A percentile compares a stretch with the other conserved stretches of the same genome.
phyloP scores from a whole-genome alignment of 495 filamentous ascomycete genomes.

The Hypoxylon lienhwacheense region DNA sequence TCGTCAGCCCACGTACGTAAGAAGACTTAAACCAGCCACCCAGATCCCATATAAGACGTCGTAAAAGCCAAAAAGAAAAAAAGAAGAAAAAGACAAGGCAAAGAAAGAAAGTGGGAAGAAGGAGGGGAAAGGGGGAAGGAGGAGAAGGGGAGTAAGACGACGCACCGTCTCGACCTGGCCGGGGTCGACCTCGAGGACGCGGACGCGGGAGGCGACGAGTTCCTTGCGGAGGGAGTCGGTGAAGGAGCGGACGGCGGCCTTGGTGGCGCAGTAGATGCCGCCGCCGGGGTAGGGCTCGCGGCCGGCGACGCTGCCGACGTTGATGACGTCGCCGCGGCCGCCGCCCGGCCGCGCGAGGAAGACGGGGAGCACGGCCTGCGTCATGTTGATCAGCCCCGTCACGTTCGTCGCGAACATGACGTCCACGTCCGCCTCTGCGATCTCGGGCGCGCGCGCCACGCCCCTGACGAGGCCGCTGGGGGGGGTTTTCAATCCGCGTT shows the following conservation, averaged over 20 bases:
- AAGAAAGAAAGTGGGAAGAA: no score
- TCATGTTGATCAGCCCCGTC: slow-evolving; percentile 94
- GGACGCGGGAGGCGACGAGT: slow-evolving; percentile 80
- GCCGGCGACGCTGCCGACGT: slow-evolving; percentile 93
- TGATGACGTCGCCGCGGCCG: slow-evolving; percentile 91
- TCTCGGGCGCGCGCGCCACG: slow-evolving; percentile 82
- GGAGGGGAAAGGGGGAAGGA: no score
- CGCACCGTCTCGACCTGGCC: slow-evolving; percentile 93
- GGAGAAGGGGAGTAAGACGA: no score
- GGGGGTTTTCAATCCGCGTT: no score
- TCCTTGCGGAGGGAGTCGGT: slow-evolving; percentile 88
- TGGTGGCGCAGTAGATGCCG: slow-evolving; percentile 94
- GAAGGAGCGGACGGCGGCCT: slow-evolving; percentile 88
- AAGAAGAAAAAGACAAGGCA: no score
- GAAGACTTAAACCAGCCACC: no score
- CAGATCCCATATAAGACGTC: no score
- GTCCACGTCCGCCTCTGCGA: slow-evolving; percentile 78
- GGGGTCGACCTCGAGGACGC: slow-evolving; percentile 91
- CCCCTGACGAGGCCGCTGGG: slow-evolving; percentile 81
- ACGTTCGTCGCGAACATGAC: slow-evolving; percentile 93
- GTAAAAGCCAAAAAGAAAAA: not conserved
- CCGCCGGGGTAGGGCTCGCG: slow-evolving; percentile 88
- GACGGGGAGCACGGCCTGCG: slow-evolving; percentile 83
- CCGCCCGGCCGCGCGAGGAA: slow-evolving; percentile 79
- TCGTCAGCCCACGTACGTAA: no score